Base-by-base conservation (phyloP, 1,284 basidiomycete genomes). In the Abortiporus biennis region DNA sequence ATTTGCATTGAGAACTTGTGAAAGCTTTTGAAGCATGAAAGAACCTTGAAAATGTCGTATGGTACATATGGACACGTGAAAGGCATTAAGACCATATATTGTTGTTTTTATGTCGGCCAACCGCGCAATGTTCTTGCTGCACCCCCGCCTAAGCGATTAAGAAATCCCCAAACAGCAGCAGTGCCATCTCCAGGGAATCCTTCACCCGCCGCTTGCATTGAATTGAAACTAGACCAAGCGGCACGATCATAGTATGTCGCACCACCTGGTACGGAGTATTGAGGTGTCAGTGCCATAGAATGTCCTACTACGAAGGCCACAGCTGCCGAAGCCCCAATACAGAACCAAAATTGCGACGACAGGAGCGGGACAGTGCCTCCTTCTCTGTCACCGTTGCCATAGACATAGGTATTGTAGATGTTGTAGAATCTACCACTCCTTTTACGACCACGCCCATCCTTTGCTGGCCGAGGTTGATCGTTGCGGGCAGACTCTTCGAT, bases 371-470 rank as follows among this genome's bases (percentile, higher is more conserved):
- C n/a, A n/a, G n/a, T n/a, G n/a, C n/a, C n/a, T 39, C 55, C 56
- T 29, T 56, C 58, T 33, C 54, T 57, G 41, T 64, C 59, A 36
- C 62, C 59, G 31, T 76, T 78, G 53, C 38, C 38, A 22, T 83
- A 85, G 31, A 86, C 75, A 50, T 86, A 87, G 11, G 84, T 86
- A 62, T 87, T 87, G 61, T 88, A 87, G 57, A 89, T 83, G 61
- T 87, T 88, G 66, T 84, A 87, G 59, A 89, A 86, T 33, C 77
- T 69, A 41, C 66, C 70, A 34, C 67, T 62, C 23, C 68, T 61
- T 27, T 39, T 61, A 44, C 32, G 44, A 43, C 45, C 29, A 44
- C 62, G 65, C 29, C 54, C 55, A 44, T 64, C 65, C 44, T 54
- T 52, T 51, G 56, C 44, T 13, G 56, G 56, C 47, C 43, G 67